phyloP scores from a whole-genome alignment of 192 early-diverging fungal genomes.

The Linnemannia zychae region DNA sequence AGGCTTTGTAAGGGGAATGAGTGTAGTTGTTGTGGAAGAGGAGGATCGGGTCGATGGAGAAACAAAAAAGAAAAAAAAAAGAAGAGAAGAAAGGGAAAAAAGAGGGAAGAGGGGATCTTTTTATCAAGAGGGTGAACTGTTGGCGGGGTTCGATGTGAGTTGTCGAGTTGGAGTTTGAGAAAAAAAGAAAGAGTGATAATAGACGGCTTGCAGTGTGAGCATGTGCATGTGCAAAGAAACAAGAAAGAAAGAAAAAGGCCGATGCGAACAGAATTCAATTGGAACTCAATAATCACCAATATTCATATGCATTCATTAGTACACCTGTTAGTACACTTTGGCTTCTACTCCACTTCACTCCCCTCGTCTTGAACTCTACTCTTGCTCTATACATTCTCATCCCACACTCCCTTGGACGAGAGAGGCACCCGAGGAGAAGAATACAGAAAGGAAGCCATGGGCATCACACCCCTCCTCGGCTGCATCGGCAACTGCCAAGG shows the following conservation, averaged over 20 bases:
- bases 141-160: conserved; percentile 5
- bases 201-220: not conserved
- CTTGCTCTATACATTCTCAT: not conserved
- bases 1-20: conserved; percentile 14
- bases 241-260: not conserved
- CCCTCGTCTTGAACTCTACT: not conserved
- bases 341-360: not conserved
- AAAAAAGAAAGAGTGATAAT: not conserved
- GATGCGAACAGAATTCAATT: not conserved
- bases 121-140: not conserved
- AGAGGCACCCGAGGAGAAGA: not conserved
- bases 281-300: not conserved
- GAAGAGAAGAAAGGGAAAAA: not conserved
- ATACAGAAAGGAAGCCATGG: not conserved
- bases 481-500: not conserved
- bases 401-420: not conserved
- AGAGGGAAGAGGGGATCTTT: not conserved
- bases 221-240: conserved; percentile 8
- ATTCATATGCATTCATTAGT: conserved; percentile 6
- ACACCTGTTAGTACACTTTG: not conserved
- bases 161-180: not conserved
- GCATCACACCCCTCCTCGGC: not conserved
- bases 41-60: conserved; percentile 31
- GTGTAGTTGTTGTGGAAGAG: conserved; percentile 5
- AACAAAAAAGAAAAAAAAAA: conserved; percentile 21